Evolutionary conservation across 164 flowering plant species (phyloP), one percentile per base, ranked within the genome.

Genomic region (Hamamelis virginiana): DNA sequence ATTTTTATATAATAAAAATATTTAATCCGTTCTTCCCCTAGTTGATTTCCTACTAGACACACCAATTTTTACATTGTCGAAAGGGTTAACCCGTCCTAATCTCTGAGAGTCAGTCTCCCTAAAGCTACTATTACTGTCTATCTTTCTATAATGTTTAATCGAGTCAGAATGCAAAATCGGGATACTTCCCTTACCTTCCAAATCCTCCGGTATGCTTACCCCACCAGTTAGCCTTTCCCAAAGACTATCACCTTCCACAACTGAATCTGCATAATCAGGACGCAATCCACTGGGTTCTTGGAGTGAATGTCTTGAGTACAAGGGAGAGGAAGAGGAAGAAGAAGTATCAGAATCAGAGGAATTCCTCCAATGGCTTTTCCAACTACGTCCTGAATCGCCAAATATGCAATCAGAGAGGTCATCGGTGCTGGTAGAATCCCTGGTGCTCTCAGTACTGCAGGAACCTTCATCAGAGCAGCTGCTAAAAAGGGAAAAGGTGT

Each of bases 381-480:
- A 83, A 69, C 78, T 63, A 6, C 65, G 75, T 9, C 81, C 80
- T 2, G 77, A 33, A 13, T 82, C 87, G 41, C 96, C 87, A 65
- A 89, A 86, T 63, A 86, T 59, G 68, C 74, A 82, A 22, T 89
- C 97, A 23, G 89, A 79, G 13, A 77, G 71, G n/a, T 94, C 98
- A 41, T 89, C 97, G 3, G 83, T 77, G 76, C 97, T 83, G 51
- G 77, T 73, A 4, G 98, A 89, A 56, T 86, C 97, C 67, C 84
- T 72, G 33, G 84, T 86, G 84, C 95, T 86, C 53, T 89, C 92
- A 0, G 95, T 91, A 55, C 94, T 88, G 73, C 84, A 87, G 8
- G 98, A 91, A 27, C 87, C 87, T 79, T 86, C 91, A 64, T 92
- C 97, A 0, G 98, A 94, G 77, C 86, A 83, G 84, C 86, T 86